These are phyloP conservation scores for Colletotrichum eremochloae DNA, from an alignment of 2,329 filamentous ascomycete species.

Conservation along the genomic window DNA sequence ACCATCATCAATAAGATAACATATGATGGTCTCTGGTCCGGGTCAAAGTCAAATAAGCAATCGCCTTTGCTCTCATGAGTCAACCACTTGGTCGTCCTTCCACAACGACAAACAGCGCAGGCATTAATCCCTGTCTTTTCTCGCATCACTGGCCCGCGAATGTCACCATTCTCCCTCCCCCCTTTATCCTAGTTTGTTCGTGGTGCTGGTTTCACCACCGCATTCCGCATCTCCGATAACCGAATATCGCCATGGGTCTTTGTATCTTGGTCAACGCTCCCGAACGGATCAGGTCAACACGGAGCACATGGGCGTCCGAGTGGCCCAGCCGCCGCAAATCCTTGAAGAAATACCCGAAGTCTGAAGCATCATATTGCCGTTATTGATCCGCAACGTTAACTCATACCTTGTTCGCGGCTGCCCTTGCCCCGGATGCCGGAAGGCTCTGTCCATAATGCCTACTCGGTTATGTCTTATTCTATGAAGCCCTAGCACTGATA, in stretches of 20 bases:
- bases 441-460: not conserved
- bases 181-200: not conserved
- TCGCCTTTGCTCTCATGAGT: not conserved
- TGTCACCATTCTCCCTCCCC: not conserved
- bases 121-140: not conserved
- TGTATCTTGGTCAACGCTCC: not conserved
- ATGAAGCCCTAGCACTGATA: not conserved
- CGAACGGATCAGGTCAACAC: not conserved
- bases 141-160: not conserved
- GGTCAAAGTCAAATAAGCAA: too few species aligned
- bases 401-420: not conserved
- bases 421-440: not conserved
- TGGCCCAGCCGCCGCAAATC: constrained; percentile 8
- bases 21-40: too few species aligned
- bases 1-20: too few species aligned
- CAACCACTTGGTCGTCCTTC: not conserved
- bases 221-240: not conserved
- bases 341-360: not conserved
- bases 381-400: constrained; percentile 13
- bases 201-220: constrained; percentile 5
- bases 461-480: not conserved
- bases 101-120: not conserved
- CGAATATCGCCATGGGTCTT: not conserved
- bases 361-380: constrained; percentile 23
- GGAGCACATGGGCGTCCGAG: constrained; percentile 25